Evolutionary conservation across 2,329 filamentous ascomycete genomes (phyloP), one percentile per base, ranked within the genome.

Genomic region (Ophiostoma sp.): DNA sequence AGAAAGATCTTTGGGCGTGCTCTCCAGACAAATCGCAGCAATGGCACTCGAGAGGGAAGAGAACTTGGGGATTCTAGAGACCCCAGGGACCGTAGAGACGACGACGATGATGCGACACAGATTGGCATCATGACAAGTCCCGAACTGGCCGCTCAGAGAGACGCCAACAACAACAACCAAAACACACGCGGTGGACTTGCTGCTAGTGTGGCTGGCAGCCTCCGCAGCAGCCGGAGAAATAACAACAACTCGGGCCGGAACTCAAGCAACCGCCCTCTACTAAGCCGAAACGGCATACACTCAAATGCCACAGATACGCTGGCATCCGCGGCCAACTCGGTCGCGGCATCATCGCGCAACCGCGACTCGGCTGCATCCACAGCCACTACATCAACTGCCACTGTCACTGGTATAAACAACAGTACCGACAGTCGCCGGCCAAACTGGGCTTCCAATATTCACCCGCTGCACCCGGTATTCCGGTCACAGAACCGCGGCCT

Each of bases 1-100:
- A 74, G 76, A 6, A 66, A 52, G 31, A n/a, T 69, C 54, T 67
- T 64, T 39, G 64, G 77, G 66, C 82, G 80, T 80, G 27, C 27
- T 33, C 23, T n/a, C 5, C 8, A 57, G 4, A 60, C 27, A 33
- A 57, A 57, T n/a, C 52, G 10, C 3, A 57, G 5, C 10, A 31
- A 57, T 23, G 52, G 13, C 4, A 15, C 8, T 15, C n/a, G 52
- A 57, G 52, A 27, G 4, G 52, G 52, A 10, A 57, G 10, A 27
- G 20, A 57, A 4, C 44, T n/a, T 7, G 20, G 44, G 17, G 44
- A 48, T n/a, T 17, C 20, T 48, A 10, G 20, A 48, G 44, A 44
- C 17, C 41, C 41, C 4, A 44, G 41, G 15, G 48, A 57, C 52
- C 13, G 8, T 27, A 41, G 39, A 41, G 52, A n/a, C 7, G 48